Evolutionary conservation across 2,329 filamentous ascomycete genomes (phyloP), one percentile per base, ranked within the genome.

Genomic region (Aspergillus sp.): DNA sequence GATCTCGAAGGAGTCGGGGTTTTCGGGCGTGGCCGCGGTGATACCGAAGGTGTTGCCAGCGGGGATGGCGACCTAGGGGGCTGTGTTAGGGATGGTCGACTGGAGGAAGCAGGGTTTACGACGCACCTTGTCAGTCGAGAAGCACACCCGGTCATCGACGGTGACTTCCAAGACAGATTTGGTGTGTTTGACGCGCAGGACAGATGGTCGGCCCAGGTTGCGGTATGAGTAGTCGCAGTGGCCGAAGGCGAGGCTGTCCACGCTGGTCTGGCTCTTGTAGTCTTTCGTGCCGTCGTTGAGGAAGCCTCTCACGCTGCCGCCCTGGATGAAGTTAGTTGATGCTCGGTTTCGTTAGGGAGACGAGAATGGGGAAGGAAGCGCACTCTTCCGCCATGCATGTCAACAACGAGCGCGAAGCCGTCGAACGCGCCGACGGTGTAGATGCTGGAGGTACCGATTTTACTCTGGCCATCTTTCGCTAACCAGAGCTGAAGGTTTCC

Each of bases 401-500:
- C 93, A 49, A 99, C 73, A 20, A 95, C 87, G 52, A 99, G 76
- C 32, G 84, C 92, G 60, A 99, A 76, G n/a, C 94, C 94, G 63
- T 97, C 93, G 64, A 96, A 99, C 61, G 83, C 84, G 49, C 84
- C 84, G 9, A 87, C 87, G 0, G 88, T 94, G 74, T 96, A 96
- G 61, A 96, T 84, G 72, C 89, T 95, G 58, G 83, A 82, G 20
- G 85, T 81, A 50, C 85, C 86, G 50, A 95, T 77, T 26, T 79
- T 77, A 54, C 79, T 73, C 60, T 82, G 75, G 30, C 88, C 88
- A 54, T 89, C 82, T 62, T 84, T 85, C 48, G 83, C 86, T 66
- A 95, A 90, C 94, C 94, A 99, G 64, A 99, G 80, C 73, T 97
- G 93, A 61, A 99, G 77, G 73, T 95, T 96, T 45, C 94, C 94